Percentiles rank a stretch among this genome's conserved stretches.
phyloP scores from a whole-genome alignment of 352 stramenopile species.

The Globisporangium okanoganense region DNA sequence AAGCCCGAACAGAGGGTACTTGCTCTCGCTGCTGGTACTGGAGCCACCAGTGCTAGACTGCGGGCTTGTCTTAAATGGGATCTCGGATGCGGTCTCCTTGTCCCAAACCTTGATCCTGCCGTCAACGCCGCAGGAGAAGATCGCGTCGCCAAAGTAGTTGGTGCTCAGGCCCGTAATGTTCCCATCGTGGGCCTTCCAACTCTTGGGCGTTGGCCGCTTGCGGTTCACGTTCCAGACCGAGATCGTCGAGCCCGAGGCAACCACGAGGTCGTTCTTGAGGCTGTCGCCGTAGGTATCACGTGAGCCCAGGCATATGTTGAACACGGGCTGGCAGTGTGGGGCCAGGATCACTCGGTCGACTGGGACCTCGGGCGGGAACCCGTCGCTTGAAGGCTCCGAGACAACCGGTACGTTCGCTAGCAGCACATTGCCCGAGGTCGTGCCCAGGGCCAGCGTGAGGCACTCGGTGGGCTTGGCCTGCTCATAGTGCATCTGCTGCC shows the following conservation, averaged over 20 bases:
- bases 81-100: slow-evolving; percentile 30
- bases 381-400: neutral
- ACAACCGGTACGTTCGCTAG: slow-evolving; percentile 35
- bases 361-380: slow-evolving; percentile 18
- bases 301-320: slow-evolving; percentile 45
- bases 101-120: slow-evolving; percentile 64
- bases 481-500: slow-evolving; percentile 56
- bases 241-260: slow-evolving; percentile 59
- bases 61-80: slow-evolving; percentile 16
- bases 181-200: slow-evolving; percentile 64
- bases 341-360: slow-evolving; percentile 48
- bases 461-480: slow-evolving; percentile 12
- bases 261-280: slow-evolving; percentile 44
- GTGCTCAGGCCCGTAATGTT: slow-evolving; percentile 61
- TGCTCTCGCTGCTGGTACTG: slow-evolving; percentile 15
- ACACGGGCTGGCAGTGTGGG: slow-evolving; percentile 64
- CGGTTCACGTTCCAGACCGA: slow-evolving; percentile 71
- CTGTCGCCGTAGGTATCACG: slow-evolving; percentile 52
- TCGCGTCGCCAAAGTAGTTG: slow-evolving; percentile 59
- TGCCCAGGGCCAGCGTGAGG: slow-evolving; percentile 53
- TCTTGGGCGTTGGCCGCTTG: slow-evolving; percentile 26
- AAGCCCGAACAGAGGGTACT: slow-evolving; percentile 72
- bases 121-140: slow-evolving; percentile 63
- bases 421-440: slow-evolving; percentile 56
- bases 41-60: neutral